Percentiles rank a stretch among this genome's conserved stretches.
Evolutionary conservation across 1,284 basidiomycete species (phyloP).

Genomic region (Ganoderma lucidum): DNA sequence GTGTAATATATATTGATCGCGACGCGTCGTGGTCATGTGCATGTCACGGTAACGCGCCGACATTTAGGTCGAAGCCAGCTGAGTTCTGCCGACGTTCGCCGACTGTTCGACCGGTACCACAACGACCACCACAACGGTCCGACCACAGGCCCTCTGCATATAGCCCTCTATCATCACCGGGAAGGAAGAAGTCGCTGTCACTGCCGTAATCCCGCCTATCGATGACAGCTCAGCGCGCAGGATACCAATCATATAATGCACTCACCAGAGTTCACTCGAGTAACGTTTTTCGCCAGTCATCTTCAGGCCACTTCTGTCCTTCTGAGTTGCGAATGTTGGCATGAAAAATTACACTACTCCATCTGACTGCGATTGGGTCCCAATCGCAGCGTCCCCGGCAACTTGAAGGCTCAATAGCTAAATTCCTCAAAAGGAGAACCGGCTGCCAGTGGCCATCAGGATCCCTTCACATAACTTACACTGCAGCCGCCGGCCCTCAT

Average conservation of each 20-base stretch:
- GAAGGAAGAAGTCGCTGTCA: not conserved
- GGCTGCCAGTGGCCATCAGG: not conserved
- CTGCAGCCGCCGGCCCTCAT: not conserved
- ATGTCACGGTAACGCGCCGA: constrained; percentile 12
- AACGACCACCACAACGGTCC: not conserved
- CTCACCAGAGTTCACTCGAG: not conserved
- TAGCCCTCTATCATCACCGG: no score
- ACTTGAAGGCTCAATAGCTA: not conserved
- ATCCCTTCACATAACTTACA: not conserved
- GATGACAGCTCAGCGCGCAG: not conserved
- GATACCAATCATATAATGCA: not conserved
- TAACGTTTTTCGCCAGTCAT: not conserved
- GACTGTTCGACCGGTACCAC: not conserved
- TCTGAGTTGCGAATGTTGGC: not conserved
- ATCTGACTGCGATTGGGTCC: not conserved
- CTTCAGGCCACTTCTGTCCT: not conserved
- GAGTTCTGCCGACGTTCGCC: not conserved
- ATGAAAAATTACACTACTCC: not conserved
- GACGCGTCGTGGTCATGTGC: constrained; percentile 29
- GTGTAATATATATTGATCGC: constrained; percentile 7
- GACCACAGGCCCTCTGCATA: not conserved
- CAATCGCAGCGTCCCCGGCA: not conserved
- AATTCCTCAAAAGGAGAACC: not conserved
- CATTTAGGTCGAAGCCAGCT: not conserved
- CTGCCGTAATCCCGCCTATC: not conserved